phyloP scores from a whole-genome alignment of 2,329 filamentous ascomycete species.

The Penicillium sp. region DNA sequence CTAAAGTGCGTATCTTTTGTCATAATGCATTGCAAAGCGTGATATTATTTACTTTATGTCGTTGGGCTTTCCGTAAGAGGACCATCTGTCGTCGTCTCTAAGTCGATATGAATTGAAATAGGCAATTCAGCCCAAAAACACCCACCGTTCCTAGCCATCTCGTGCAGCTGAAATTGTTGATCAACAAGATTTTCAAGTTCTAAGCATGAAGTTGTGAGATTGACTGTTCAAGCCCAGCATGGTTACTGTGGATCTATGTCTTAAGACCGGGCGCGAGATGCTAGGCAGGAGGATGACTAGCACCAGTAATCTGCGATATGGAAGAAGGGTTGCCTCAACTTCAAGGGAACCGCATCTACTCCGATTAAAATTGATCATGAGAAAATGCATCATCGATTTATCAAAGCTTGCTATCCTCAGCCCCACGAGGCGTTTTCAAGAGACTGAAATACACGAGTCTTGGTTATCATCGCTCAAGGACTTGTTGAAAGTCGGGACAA shows the following conservation, averaged over 20 bases:
- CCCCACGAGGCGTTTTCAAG: constrained; percentile 1
- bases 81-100: background rate
- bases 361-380: background rate
- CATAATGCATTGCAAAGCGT: background rate
- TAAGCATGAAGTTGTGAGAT: too few relatives aligned
- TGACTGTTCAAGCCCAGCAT: too few relatives aligned
- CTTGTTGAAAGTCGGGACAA: constrained; percentile 64
- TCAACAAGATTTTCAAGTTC: too few relatives aligned
- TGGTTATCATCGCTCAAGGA: constrained; percentile 6
- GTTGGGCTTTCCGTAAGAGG: background rate
- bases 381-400: background rate
- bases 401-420: background rate
- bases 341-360: background rate
- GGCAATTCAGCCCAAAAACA: background rate
- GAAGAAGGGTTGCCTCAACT: background rate
- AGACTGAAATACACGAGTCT: background rate
- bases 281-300: background rate
- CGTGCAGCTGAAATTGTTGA: background rate
- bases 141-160: background rate
- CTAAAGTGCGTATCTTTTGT: background rate
- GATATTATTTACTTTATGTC: background rate
- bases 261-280: background rate
- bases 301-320: background rate
- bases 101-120: background rate
- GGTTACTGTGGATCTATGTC: background rate